Conservation (phyloP, 768 basidiomycete species). For the Boletus sp. region DNA sequence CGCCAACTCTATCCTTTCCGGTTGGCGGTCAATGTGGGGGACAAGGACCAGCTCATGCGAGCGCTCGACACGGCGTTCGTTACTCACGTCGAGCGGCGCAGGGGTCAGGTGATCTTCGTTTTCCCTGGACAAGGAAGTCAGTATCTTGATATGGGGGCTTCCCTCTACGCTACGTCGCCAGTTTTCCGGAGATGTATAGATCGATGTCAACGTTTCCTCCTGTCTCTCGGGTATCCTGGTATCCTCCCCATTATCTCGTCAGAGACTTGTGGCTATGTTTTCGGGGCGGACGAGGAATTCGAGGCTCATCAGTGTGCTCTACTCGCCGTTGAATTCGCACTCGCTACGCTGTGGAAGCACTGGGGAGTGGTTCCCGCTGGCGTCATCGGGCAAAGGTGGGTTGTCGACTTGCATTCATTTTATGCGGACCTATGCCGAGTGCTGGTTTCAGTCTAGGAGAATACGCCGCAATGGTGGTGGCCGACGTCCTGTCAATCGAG, state of each 20-base stretch:
- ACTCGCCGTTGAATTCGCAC: constrained; percentile 60
- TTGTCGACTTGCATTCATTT: neutral
- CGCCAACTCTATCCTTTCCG: constrained; percentile 54
- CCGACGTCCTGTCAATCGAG: constrained; percentile 53
- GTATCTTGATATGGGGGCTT: constrained; percentile 59
- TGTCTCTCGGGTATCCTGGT: constrained; percentile 47
- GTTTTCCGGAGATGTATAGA: constrained; percentile 53
- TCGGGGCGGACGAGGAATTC: constrained; percentile 35
- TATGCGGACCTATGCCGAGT: neutral
- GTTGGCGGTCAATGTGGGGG: constrained; percentile 44
- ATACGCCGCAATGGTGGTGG: constrained; percentile 66
- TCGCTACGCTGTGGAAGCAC: constrained; percentile 61
- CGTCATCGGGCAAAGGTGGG: constrained; percentile 71
- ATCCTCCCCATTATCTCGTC: constrained; percentile 43
- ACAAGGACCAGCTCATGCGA: constrained; percentile 43
- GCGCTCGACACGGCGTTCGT: constrained; percentile 39
- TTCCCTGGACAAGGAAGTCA: constrained; percentile 76
- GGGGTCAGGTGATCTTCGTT: constrained; percentile 52
- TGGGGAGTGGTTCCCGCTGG: constrained; percentile 64
- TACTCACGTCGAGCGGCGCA: constrained; percentile 26
- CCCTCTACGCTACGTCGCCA: constrained; percentile 48
- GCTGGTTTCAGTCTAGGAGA: constrained; percentile 60
- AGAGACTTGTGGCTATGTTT: constrained; percentile 18
- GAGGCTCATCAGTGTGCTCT: constrained; percentile 52
- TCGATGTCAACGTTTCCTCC: constrained; percentile 52